Evolutionary conservation across 2,329 filamentous ascomycete genomes (phyloP).

Genomic region (Botrytis fabae): DNA sequence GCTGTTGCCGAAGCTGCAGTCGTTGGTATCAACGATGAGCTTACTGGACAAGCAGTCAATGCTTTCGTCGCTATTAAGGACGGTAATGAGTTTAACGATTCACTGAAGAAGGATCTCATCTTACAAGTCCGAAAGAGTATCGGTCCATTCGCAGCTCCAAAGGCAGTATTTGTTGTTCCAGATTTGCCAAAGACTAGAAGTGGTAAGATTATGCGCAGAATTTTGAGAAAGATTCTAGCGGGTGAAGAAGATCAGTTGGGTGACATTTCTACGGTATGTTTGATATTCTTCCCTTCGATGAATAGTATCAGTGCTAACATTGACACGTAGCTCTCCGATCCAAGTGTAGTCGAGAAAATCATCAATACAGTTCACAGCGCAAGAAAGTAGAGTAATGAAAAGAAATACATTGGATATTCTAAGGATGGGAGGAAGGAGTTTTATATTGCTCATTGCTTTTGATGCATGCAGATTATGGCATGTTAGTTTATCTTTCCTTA

Average conservation of each 20-base stretch:
- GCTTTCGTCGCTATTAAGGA: constrained; percentile 95
- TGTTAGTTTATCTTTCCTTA: not conserved
- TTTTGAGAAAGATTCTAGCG: constrained; percentile 93
- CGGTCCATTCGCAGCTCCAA: constrained; percentile 94
- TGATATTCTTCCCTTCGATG: constrained; percentile 14
- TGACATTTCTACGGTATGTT: constrained; percentile 77
- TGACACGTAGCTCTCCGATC: constrained; percentile 73
- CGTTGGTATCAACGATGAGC: constrained; percentile 87
- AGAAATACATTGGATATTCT: not conserved
- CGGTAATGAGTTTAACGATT: constrained; percentile 71
- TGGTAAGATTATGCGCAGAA: constrained; percentile 98
- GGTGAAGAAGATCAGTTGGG: constrained; percentile 97
- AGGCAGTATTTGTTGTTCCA: constrained; percentile 85
- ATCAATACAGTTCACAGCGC: constrained; percentile 65
- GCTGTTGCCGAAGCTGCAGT: constrained; percentile 92
- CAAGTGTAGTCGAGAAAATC: constrained; percentile 84
- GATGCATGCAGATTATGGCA: not conserved
- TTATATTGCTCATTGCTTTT: not conserved
- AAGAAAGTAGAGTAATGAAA: constrained; percentile 32
- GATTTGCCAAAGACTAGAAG: constrained; percentile 96
- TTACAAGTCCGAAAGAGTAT: constrained; percentile 97
- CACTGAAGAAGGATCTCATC: constrained; percentile 88
- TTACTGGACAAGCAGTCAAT: constrained; percentile 96
- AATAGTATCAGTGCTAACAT: constrained; percentile 24
- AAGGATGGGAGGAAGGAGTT: not conserved